Evolutionary conservation across 805 yeast genomes (phyloP).

Genomic region (Schizosaccharomyces octosporus): DNA sequence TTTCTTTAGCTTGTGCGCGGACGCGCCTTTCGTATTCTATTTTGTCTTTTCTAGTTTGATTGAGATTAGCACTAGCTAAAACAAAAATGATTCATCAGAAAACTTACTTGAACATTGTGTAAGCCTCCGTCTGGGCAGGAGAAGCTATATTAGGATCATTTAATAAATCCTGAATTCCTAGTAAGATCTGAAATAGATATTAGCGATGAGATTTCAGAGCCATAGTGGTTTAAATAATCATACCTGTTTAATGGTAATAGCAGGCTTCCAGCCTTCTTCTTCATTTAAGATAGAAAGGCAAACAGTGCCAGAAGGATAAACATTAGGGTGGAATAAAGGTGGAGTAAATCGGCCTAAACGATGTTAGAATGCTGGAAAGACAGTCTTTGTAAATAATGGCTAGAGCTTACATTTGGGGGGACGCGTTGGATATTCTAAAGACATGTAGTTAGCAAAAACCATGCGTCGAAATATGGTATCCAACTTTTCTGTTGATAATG

Average conservation of each 20-base stretch:
- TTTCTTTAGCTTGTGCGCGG: conserved; percentile 52
- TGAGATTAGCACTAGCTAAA: not conserved
- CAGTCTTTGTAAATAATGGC: conserved; percentile 25
- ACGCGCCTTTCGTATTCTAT: conserved; percentile 52
- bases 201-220: conserved; percentile 17
- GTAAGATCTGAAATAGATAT: conserved; percentile 21
- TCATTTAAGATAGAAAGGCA: conserved; percentile 84
- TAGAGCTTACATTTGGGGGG: not conserved
- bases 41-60: conserved; percentile 21
- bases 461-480: not conserved
- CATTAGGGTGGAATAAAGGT: conserved; percentile 88
- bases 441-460: not conserved
- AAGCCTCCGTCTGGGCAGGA: conserved; percentile 95
- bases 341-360: conserved; percentile 73
- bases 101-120: conserved; percentile 30
- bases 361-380: conserved; percentile 55
- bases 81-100: not conserved
- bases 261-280: conserved; percentile 95
- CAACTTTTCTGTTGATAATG: not conserved
- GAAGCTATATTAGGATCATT: conserved; percentile 82
- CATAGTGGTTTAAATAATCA: not conserved
- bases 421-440: conserved; percentile 1
- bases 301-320: conserved; percentile 90
- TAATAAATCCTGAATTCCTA: conserved; percentile 79
- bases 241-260: conserved; percentile 34